Evolutionary conservation across 225 moss, liverwort and hornwort genomes (phyloP), one percentile per base, ranked within the genome.

Genomic region (Physcomitrium patens): DNA sequence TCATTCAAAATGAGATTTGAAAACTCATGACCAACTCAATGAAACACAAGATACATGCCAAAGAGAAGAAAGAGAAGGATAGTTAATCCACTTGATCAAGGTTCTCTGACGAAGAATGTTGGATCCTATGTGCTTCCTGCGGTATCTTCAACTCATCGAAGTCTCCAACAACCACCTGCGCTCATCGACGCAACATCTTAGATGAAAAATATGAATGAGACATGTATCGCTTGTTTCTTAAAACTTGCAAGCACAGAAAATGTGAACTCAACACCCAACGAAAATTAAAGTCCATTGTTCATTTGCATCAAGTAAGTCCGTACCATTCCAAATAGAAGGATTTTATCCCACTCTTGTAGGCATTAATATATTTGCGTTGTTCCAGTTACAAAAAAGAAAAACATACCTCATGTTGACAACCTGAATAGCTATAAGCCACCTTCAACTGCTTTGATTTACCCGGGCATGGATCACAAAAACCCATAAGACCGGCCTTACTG

Each of bases 391-490:
- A 49, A 63, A 8, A 17, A 26, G 17, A 64, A 23, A 26, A 51
- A 37, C 68, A 54, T 78, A 92, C 96, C 85, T 95, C 80, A 78
- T 86, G 89, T 8, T 69, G 78, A 72, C 87, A 87, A 73, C 95
- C 86, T 73, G 87, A 83, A 83, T 87, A 93, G 54, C 84, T 81
- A 69, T 99, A 99, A 26, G 68, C 56, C 57, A 99, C 86, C 85
- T 86, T 92, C 80, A 99, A 86, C 80, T 95, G 93, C 81, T 99
- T 99, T 27, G 89, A 70, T 78, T 99, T 95, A 42, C 99, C 99
- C 0, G 99, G 99, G 82, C 99, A 99, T 51, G 99, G 99, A 82
- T 99, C 99, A 77, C 95, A 99, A 70, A 99, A 99, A 43, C 99
- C 99, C 99, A 99, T 99, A 19, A 99, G 90, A 49, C 96, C 96